Evolutionary conservation across 2,329 filamentous ascomycete species (phyloP), one percentile per base, ranked within the genome.

Genomic region (Apiospora hydei): DNA sequence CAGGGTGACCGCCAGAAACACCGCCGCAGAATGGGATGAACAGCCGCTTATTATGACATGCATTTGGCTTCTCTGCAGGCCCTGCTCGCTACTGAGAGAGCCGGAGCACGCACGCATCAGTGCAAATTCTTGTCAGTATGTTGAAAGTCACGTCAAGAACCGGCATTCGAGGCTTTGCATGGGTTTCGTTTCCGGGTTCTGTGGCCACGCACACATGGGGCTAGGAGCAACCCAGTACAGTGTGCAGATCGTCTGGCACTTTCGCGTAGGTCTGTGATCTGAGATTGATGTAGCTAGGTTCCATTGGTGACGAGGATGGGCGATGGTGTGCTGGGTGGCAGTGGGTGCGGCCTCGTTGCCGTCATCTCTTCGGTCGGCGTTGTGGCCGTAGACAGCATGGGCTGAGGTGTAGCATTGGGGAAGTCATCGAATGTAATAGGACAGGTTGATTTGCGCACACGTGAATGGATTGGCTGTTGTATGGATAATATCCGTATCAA

Each of bases 121-220:
- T 34, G n/a, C n/a, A 24, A 24, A 16, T 34, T 34, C 16, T 34
- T 24, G 6, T 21, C 34, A 21, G 51, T 34, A 57, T 34, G 16
- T 11, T 1, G 34, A 41, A 18, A n/a, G 10, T 38, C 34, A 38
- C 41, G 18, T 64, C 57, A 64, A 41, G 34, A 14, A 64, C 14
- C 57, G 57, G 34, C 57, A 64, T 41, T 64, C 10, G 34, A n/a
- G 57, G 34, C 41, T 64, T 64, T 41, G 34, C 10, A 64, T 41
- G 34, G 57, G 57, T 64, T 64, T 41, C 57, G 57, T 64, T 64
- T n/a, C 57, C 34, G 57, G 57, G 34, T 11, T n/a, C 41, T 14
- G 21, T 64, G 30, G 57, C 57, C 26, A 34, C 26, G 16, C 13
- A 13, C 53, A 34, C 26, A 38, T 21, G 57, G 41, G 57, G 30